Percentiles rank a stretch among this genome's conserved stretches.
Evolutionary conservation across 2,329 filamentous ascomycete genomes (phyloP).

Genomic region (Teratosphaeria pseudoeucalypti): DNA sequence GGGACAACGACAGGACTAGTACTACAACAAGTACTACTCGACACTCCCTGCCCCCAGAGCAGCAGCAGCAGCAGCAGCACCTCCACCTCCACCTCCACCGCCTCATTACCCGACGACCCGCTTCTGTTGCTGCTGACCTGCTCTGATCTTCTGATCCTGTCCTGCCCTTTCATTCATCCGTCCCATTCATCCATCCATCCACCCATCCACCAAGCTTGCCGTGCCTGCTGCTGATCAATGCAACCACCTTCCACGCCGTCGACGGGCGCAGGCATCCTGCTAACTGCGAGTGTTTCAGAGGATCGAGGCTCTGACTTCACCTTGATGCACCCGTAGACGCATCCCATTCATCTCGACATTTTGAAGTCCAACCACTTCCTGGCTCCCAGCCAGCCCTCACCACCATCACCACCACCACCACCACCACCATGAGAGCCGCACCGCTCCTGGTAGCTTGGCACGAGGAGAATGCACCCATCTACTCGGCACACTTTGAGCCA

Average conservation of each 20-base stretch:
- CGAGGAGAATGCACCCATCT: slow-evolving; percentile 91
- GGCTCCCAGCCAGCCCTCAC: not conserved
- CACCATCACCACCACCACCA: slow-evolving; percentile 30
- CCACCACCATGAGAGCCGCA: slow-evolving; percentile 70
- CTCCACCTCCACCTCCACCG: no score
- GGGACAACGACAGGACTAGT: not conserved
- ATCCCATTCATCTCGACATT: not conserved
- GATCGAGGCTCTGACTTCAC: not conserved
- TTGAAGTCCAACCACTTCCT: not conserved
- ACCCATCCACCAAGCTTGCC: not conserved
- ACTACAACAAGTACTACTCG: no score
- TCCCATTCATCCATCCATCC: not conserved
- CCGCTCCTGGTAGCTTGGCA: slow-evolving; percentile 98
- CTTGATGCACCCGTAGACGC: not conserved
- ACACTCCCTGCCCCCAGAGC: not conserved
- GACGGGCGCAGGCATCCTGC: not conserved
- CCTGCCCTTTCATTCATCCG: not conserved
- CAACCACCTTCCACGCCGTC: not conserved
- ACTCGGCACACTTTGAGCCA: slow-evolving; percentile 93
- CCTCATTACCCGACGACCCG: not conserved
- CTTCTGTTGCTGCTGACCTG: not conserved
- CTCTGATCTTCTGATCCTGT: not conserved
- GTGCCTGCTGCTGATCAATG: not conserved
- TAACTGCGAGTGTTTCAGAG: not conserved
- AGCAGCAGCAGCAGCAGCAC: not conserved